These are phyloP conservation scores for Hypoxylon rickii DNA, from an alignment of 495 filamentous ascomycete genomes.

Conservation along the genomic window DNA sequence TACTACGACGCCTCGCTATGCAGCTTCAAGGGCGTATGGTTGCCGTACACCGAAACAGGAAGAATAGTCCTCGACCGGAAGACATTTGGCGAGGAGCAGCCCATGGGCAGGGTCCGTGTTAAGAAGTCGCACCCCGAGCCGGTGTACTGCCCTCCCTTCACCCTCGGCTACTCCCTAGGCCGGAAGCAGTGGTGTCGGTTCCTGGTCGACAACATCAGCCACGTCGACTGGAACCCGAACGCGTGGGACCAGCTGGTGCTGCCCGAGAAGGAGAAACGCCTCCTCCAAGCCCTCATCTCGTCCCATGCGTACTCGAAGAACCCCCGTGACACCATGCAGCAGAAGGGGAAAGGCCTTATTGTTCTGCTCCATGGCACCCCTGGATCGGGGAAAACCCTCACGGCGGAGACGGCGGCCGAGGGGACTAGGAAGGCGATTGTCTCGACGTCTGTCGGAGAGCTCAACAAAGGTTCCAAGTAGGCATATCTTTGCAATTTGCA, in stretches of 20 bases:
- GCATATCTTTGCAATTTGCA: background rate
- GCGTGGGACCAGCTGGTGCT: slow-evolving; percentile 80
- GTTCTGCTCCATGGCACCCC: too few relatives aligned
- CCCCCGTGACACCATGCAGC: slow-evolving; percentile 73
- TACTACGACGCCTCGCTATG: slow-evolving; percentile 26
- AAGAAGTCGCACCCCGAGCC: slow-evolving; percentile 47
- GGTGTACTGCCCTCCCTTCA: slow-evolving; percentile 57
- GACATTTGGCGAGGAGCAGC: slow-evolving; percentile 39
- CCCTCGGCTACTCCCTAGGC: slow-evolving; percentile 78
- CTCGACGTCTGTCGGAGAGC: slow-evolving; percentile 34
- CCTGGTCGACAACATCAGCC: slow-evolving; percentile 67
- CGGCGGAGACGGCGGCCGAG: slow-evolving; percentile 42
- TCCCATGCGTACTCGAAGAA: slow-evolving; percentile 56
- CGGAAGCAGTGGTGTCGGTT: slow-evolving; percentile 87
- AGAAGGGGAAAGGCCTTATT: slow-evolving; percentile 63
- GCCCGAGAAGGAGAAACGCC: slow-evolving; percentile 75
- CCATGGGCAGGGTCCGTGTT: slow-evolving; percentile 45
- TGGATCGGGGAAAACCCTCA: too few relatives aligned
- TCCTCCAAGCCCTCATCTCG: slow-evolving; percentile 80
- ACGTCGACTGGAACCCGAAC: slow-evolving; percentile 71
- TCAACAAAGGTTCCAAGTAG: slow-evolving; percentile 29
- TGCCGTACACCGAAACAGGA: slow-evolving; percentile 35
- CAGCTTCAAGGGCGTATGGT: slow-evolving; percentile 35
- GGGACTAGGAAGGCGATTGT: slow-evolving; percentile 33
- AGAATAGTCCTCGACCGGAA: slow-evolving; percentile 35